Percentiles rank a stretch among this genome's conserved stretches.
These are phyloP conservation scores for Aspergillus sp. DNA, from an alignment of 2,329 filamentous ascomycete genomes.

Conservation along the genomic window DNA sequence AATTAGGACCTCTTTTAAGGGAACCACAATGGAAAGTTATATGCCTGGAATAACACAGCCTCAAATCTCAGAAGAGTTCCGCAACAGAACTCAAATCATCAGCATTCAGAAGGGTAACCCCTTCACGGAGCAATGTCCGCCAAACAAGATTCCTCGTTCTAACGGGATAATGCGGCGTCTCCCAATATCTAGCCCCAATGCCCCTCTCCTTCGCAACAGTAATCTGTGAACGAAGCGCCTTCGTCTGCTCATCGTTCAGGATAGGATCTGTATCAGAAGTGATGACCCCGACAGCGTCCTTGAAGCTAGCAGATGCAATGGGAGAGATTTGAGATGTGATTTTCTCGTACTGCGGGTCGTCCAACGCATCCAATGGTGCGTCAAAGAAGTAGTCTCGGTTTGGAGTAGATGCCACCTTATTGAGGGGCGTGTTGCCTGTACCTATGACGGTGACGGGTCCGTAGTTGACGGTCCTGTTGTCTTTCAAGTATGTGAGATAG, in stretches of 20 bases:
- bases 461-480: constrained; percentile 37
- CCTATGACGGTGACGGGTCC: constrained; percentile 56
- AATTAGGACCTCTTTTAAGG: too few relatives aligned
- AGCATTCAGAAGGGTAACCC: constrained; percentile 57
- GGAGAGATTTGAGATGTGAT: constrained; percentile 46
- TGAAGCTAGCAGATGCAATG: constrained; percentile 50
- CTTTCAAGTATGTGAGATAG: constrained; percentile 49
- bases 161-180: constrained; percentile 54
- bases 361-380: constrained; percentile 45
- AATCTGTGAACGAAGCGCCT: constrained; percentile 48
- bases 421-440: constrained; percentile 51
- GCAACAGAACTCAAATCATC: constrained; percentile 54
- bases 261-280: constrained; percentile 30
- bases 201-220: constrained; percentile 48
- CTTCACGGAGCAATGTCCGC: constrained; percentile 50
- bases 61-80: constrained; percentile 4
- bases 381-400: constrained; percentile 56
- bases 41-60: background rate
- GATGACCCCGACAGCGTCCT: constrained; percentile 32
- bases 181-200: constrained; percentile 58
- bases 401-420: constrained; percentile 41
- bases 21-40: too few relatives aligned
- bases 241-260: constrained; percentile 38
- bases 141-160: constrained; percentile 54
- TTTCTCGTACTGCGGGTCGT: constrained; percentile 32